These are phyloP conservation scores for Lactarius hatsudake DNA, from an alignment of 768 basidiomycete genomes.

Conservation along the genomic window DNA sequence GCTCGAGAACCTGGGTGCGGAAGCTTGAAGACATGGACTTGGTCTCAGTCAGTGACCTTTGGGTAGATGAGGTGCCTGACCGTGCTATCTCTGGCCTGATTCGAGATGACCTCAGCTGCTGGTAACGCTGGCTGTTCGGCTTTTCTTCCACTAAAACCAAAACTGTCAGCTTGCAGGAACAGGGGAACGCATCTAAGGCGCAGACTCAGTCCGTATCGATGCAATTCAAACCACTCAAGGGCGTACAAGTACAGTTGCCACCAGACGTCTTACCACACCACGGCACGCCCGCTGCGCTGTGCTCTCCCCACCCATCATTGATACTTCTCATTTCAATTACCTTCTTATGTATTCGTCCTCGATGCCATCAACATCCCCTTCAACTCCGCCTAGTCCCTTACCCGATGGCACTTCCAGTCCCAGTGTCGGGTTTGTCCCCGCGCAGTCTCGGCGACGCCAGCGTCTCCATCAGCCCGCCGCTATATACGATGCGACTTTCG, in stretches of 20 bases:
- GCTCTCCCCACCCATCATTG: background rate
- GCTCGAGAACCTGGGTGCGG: background rate
- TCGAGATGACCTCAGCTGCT: slow-evolving; percentile 3
- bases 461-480: slow-evolving; percentile 20
- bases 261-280: background rate
- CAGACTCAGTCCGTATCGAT: slow-evolving; percentile 3
- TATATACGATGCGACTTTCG: slow-evolving; percentile 14
- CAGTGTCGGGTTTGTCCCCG: background rate
- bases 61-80: background rate
- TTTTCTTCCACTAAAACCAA: background rate
- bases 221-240: background rate
- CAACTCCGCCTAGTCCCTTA: slow-evolving; percentile 17
- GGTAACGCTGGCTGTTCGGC: background rate
- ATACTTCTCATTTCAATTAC: slow-evolving; percentile 3
- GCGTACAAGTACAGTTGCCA: background rate
- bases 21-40: background rate
- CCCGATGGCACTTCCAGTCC: background rate
- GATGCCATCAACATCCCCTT: slow-evolving; percentile 17
- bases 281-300: background rate
- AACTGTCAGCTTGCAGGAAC: background rate
- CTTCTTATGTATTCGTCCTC: slow-evolving; percentile 8
- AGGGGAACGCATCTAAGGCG: slow-evolving; percentile 1
- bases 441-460: background rate
- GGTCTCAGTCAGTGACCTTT: background rate
- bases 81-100: background rate